These are phyloP conservation scores for Volvox carteri DNA, from an alignment of 163 green algal species.

Conservation along the genomic window DNA sequence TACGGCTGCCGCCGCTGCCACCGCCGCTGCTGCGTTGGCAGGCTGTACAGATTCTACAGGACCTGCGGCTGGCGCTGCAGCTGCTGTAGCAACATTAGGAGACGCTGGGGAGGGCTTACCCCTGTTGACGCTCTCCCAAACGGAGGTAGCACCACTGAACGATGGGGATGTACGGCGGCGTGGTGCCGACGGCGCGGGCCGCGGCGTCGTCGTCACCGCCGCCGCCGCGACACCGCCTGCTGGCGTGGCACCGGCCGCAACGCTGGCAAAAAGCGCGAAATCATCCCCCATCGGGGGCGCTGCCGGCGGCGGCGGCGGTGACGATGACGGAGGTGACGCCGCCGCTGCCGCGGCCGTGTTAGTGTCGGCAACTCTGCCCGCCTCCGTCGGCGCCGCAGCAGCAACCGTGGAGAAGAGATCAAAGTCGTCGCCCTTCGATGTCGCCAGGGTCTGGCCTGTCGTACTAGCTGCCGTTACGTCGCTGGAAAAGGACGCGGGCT, in stretches of 20 bases:
- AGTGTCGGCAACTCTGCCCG: not conserved
- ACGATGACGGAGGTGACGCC: not conserved
- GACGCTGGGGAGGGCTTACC: not conserved
- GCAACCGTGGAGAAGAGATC: slow-evolving; percentile 12
- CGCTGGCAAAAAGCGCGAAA: slow-evolving; percentile 26
- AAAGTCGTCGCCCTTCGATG: not conserved
- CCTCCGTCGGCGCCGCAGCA: not conserved
- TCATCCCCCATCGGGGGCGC: not conserved
- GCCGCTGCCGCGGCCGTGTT: not conserved
- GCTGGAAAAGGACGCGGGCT: not conserved
- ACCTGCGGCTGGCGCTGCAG: not conserved
- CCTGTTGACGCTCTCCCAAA: slow-evolving; percentile 5
- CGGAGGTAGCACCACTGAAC: not conserved
- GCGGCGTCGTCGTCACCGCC: not conserved
- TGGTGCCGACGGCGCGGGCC: not conserved
- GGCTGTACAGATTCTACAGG: not conserved
- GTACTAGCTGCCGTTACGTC: no score
- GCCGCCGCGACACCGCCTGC: not conserved
- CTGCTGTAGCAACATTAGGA: not conserved
- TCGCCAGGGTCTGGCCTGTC: no score
- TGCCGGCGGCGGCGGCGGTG: not conserved
- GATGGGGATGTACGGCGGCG: not conserved
- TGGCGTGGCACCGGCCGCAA: not conserved
- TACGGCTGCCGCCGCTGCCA: not conserved
- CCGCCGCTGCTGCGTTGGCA: not conserved